A percentile compares a stretch with the other conserved stretches of the same genome.
These are phyloP conservation scores for Davidsoniella neocaledoniae DNA, from an alignment of 2,329 filamentous ascomycete species.

Conservation along the genomic window DNA sequence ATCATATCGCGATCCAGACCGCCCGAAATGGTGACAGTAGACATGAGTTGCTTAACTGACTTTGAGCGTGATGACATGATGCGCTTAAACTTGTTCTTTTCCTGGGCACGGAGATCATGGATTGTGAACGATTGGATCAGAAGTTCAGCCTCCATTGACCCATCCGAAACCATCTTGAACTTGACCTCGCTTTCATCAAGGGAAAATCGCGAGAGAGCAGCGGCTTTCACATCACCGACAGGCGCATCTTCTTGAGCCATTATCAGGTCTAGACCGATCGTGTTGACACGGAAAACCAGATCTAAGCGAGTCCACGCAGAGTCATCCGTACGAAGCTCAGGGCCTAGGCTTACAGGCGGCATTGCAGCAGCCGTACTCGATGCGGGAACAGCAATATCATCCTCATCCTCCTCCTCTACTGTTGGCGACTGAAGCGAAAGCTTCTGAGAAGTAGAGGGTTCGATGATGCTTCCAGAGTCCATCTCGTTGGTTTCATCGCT, in stretches of 20 bases:
- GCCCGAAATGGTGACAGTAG: slow-evolving; percentile 81
- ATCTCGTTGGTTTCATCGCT: neutral
- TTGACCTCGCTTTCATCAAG: slow-evolving; percentile 86
- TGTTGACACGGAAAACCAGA: slow-evolving; percentile 74
- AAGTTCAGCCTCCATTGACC: slow-evolving; percentile 80
- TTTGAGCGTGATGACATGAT: slow-evolving; percentile 97
- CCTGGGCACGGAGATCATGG: slow-evolving; percentile 71
- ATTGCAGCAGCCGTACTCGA: neutral
- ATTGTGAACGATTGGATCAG: slow-evolving; percentile 91
- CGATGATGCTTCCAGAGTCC: neutral
- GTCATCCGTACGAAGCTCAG: slow-evolving; percentile 51
- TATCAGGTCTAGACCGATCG: slow-evolving; percentile 75
- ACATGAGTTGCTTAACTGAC: slow-evolving; percentile 95
- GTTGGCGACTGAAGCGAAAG: neutral
- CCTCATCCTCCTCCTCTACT: neutral
- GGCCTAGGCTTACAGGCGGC: slow-evolving; percentile 31
- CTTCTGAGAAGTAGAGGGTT: neutral
- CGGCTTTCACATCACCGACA: slow-evolving; percentile 58
- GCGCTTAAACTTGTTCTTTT: slow-evolving; percentile 89
- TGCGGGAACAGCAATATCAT: slow-evolving; percentile 4
- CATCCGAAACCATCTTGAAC: slow-evolving; percentile 81
- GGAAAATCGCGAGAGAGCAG: slow-evolving; percentile 85
- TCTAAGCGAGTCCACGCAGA: slow-evolving; percentile 87
- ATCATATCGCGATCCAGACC: slow-evolving; percentile 55
- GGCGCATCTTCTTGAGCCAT: slow-evolving; percentile 59